Conservation (phyloP, 2,329 filamentous ascomycete species). For the Aspergillus candidus region DNA sequence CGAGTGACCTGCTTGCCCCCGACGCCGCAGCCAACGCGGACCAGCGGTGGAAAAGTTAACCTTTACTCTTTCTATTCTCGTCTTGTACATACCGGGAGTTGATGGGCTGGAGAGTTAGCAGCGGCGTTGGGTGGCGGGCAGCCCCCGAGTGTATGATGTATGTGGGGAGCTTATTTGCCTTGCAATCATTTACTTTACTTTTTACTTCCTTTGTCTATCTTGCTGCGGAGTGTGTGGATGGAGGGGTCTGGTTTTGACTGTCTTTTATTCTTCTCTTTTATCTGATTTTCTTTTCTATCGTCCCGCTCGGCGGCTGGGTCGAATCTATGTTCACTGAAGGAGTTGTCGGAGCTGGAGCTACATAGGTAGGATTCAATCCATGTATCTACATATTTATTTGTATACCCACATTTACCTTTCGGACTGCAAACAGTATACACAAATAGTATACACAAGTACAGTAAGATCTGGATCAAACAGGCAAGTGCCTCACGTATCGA, state of each 20-base stretch:
- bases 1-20: conserved; percentile 13
- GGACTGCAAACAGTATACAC: too few species aligned
- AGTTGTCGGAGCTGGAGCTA: too few species aligned
- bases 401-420: too few species aligned
- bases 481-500: too few species aligned
- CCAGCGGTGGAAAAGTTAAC: conserved; percentile 15
- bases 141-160: conserved; percentile 27
- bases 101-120: conserved; percentile 18
- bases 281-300: conserved; percentile 8
- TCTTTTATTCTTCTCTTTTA: conserved; percentile 12
- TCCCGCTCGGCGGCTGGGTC: not conserved
- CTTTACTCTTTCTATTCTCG: conserved; percentile 12
- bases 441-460: too few species aligned
- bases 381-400: too few species aligned
- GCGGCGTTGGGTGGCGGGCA: conserved; percentile 14
- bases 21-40: conserved; percentile 12
- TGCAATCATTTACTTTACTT: conserved; percentile 18
- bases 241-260: conserved; percentile 18
- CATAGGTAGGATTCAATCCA: too few species aligned
- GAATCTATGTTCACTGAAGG: too few species aligned
- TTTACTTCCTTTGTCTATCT: conserved; percentile 11
- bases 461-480: too few species aligned
- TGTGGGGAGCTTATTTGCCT: conserved; percentile 21
- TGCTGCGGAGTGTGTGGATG: conserved; percentile 26
- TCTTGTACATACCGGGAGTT: conserved; percentile 26